phyloP scores from a whole-genome alignment of 2,329 filamentous ascomycete genomes.

The Sclerotiophoma versabilis region DNA sequence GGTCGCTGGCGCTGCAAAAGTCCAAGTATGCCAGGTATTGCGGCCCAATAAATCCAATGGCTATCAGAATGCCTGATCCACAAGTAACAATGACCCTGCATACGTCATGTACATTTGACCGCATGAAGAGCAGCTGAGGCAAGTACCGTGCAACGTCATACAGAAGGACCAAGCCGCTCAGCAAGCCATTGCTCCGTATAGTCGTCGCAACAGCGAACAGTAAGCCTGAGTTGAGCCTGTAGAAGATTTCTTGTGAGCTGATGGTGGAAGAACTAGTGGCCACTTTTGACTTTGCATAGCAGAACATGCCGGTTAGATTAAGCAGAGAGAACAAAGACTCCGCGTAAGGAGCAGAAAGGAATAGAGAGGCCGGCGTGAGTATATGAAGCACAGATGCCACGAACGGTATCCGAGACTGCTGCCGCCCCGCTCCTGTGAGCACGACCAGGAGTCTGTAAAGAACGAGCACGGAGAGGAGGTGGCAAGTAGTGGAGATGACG shows the following conservation, averaged over 20 bases:
- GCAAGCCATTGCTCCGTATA: conserved; percentile 84
- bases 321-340: conserved; percentile 82
- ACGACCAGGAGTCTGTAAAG: conserved; percentile 71
- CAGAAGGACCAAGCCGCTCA: conserved; percentile 80
- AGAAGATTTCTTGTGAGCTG: conserved; percentile 39
- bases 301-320: conserved; percentile 74
- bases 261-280: conserved; percentile 32
- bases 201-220: conserved; percentile 75
- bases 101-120: conserved; percentile 50
- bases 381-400: conserved; percentile 77
- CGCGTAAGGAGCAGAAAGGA: conserved; percentile 84
- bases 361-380: conserved; percentile 85
- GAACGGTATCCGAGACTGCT: conserved; percentile 63
- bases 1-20: conserved; percentile 56
- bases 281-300: conserved; percentile 64
- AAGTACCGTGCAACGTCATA: conserved; percentile 52
- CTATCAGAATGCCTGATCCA: conserved; percentile 72
- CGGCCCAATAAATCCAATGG: conserved; percentile 71
- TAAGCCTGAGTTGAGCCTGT: conserved; percentile 68
- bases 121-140: conserved; percentile 45
- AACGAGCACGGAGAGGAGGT: conserved; percentile 76
- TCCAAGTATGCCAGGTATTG: conserved; percentile 76
- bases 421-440: conserved; percentile 49
- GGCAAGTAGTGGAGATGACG: conserved; percentile 72
- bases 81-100: conserved; percentile 66